Base-by-base conservation (phyloP, 768 basidiomycete species). In the Terana coerulea region DNA sequence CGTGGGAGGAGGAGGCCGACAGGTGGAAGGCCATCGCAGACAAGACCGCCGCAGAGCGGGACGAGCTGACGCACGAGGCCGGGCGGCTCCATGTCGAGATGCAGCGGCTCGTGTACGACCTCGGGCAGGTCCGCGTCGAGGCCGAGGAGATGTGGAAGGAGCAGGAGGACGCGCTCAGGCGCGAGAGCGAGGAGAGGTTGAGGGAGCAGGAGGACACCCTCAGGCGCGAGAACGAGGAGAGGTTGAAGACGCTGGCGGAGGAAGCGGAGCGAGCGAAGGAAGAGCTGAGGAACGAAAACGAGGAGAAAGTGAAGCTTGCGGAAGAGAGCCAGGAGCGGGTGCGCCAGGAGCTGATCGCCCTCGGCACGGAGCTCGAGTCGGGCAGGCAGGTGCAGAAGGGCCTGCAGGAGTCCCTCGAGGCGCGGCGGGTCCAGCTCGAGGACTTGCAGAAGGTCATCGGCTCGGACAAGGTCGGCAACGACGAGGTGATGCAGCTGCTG, bases 1-100 rank as follows among this genome's bases (percentile, higher is more conserved):
- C 49, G 8, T 55, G 54, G 54, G 46, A 51, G 49, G 54, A 51
- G 19, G 54, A 55, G 44, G 49, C 51, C 24, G 54, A 55, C 43
- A 49, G 49, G 24, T 55, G 49, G 49, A 50, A 39, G 37, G 31
- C 44, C 35, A 33, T 51, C 15, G 54, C 54, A 10, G 54, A 55
- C 49, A 55, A 55, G 49, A 47, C 54, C 12, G 44, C 26, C 21
- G 36, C 54, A 34, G 54, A 55, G 54, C 31, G 54, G 17, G 54
- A 55, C 35, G 8, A 46, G 44, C 49, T 55, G 19, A 19, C 35
- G 7, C 35, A 51, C 7, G 49, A 55, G 49, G 49, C 54, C 3
- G 43, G 36, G 9, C 42, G 49, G 43, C 54, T 55, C 10, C 49
- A 50, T 36, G 34, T 4, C 36, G 54, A 55, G 42, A 49, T 55